These are phyloP conservation scores for Fonsecaea multimorphosa DNA, from an alignment of 2,329 filamentous ascomycete genomes.

Conservation along the genomic window DNA sequence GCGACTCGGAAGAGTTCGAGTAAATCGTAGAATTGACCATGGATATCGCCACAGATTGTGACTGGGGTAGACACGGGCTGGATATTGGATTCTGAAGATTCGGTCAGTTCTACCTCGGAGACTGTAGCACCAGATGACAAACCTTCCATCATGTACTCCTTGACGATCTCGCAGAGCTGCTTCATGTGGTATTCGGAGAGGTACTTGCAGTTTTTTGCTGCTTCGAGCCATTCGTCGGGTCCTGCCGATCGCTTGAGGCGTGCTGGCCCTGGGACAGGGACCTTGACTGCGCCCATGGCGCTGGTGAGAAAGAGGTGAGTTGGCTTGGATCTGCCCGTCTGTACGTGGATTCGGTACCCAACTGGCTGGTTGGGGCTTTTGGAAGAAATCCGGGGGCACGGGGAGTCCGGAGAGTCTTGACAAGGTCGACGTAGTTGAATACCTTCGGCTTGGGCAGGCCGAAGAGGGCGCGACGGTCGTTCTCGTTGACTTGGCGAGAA, in stretches of 20 bases:
- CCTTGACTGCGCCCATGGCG: conserved; percentile 43
- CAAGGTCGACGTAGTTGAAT: conserved; percentile 34
- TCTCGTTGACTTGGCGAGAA: conserved; percentile 33
- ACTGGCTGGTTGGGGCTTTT: conserved; percentile 27
- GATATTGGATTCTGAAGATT: conserved; percentile 84
- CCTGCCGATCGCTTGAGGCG: conserved; percentile 82
- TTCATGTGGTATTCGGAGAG: conserved; percentile 97
- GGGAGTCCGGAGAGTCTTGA: conserved; percentile 27
- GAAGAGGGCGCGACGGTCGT: conserved; percentile 27
- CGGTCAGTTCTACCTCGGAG: conserved; percentile 19
- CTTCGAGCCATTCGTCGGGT: conserved; percentile 93
- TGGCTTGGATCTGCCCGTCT: conserved; percentile 42
- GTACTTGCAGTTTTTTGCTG: conserved; percentile 97
- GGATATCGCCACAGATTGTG: conserved; percentile 96
- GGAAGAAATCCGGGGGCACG: conserved; percentile 28
- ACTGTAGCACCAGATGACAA: conserved; percentile 39
- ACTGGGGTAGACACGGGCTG: conserved; percentile 97
- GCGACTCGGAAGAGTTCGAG: conserved; percentile 96
- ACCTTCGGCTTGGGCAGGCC: conserved; percentile 25
- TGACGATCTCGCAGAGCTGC: conserved; percentile 97
- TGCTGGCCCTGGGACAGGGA: conserved; percentile 90
- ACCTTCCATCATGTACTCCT: conserved; percentile 99
- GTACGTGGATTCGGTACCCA: conserved; percentile 22
- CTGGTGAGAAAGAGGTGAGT: conserved; percentile 21
- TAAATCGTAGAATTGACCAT: conserved; percentile 98